phyloP scores from a whole-genome alignment of 345 rosid genomes.

The Gynandropsis gynandra region DNA sequence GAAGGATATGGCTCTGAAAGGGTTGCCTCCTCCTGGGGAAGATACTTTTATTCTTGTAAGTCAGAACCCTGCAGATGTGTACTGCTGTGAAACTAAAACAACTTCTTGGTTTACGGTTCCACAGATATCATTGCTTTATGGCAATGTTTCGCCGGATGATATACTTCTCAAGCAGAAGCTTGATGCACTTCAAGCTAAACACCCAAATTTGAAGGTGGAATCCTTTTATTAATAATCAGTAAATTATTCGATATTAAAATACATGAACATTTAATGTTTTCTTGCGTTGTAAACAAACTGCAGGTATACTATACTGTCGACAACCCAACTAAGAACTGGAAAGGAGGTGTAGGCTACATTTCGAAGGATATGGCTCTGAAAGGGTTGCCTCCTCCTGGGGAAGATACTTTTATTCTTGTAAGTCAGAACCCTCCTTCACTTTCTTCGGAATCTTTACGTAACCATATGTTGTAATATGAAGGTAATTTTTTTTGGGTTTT shows the following conservation, averaged over 20 bases:
- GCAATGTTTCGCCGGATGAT: conserved; percentile 91
- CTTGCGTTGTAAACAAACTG: not conserved
- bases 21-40: conserved; percentile 75
- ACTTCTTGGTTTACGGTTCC: not conserved
- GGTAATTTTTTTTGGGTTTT: not conserved
- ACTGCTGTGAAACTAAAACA: no score
- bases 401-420: conserved; percentile 80
- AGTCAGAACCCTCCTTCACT: conserved; percentile 23
- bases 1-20: conserved; percentile 68
- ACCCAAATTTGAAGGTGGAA: conserved; percentile 80
- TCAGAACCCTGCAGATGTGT: no score
- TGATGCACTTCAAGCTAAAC: conserved; percentile 64
- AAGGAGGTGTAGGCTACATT: conserved; percentile 79
- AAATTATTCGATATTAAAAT: not conserved
- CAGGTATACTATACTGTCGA: conserved; percentile 87
- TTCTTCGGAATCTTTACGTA: conserved; percentile 10
- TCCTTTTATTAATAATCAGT: conserved; percentile 1
- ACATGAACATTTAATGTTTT: not conserved
- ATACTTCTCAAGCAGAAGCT: conserved; percentile 86
- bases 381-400: conserved; percentile 78
- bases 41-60: conserved; percentile 82
- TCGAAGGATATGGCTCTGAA: conserved; percentile 71
- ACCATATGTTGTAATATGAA: not conserved
- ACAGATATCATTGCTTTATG: conserved; percentile 81
- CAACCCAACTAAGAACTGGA: conserved; percentile 80